phyloP scores from a whole-genome alignment of 2,329 filamentous ascomycete species.

The Cercospora janseana region DNA sequence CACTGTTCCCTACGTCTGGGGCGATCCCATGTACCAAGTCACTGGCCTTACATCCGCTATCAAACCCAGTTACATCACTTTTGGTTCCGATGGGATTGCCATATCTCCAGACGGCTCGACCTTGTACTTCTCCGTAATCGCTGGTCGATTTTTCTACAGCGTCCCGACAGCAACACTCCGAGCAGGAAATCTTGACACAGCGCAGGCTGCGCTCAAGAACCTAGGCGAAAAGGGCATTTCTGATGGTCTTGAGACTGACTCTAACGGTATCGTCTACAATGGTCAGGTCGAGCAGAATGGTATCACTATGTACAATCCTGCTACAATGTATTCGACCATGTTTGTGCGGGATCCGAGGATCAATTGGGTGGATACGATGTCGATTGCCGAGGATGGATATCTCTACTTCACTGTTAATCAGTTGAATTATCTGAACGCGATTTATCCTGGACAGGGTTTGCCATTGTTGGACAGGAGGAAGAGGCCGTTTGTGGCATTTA shows the following conservation, averaged over 20 bases:
- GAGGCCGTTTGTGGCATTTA: slow-evolving; percentile 23
- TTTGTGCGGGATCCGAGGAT: slow-evolving; percentile 49
- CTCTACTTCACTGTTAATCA: slow-evolving; percentile 46
- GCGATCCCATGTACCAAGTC: slow-evolving; percentile 44
- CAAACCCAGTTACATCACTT: slow-evolving; percentile 39
- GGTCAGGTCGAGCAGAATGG: slow-evolving; percentile 51
- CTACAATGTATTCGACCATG: slow-evolving; percentile 41
- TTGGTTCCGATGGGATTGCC: slow-evolving; percentile 51
- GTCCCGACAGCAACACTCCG: slow-evolving; percentile 45
- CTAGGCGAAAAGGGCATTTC: slow-evolving; percentile 49
- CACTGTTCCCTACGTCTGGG: slow-evolving; percentile 41
- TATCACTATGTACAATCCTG: slow-evolving; percentile 46
- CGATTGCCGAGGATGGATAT: slow-evolving; percentile 42
- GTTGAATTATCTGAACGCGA: slow-evolving; percentile 24
- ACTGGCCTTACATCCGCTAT: slow-evolving; percentile 25
- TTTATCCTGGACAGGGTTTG: slow-evolving; percentile 21
- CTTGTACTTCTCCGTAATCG: slow-evolving; percentile 46
- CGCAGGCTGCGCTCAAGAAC: slow-evolving; percentile 43
- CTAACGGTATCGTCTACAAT: slow-evolving; percentile 47
- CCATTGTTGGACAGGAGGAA: slow-evolving; percentile 23
- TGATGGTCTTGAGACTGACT: slow-evolving; percentile 52
- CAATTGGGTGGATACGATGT: slow-evolving; percentile 50
- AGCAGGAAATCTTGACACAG: slow-evolving; percentile 40
- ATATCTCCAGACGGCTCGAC: slow-evolving; percentile 46
- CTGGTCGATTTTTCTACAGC: slow-evolving; percentile 44